These are phyloP conservation scores for Laguncularia racemosa DNA, from an alignment of 345 rosid genomes.

Conservation along the genomic window DNA sequence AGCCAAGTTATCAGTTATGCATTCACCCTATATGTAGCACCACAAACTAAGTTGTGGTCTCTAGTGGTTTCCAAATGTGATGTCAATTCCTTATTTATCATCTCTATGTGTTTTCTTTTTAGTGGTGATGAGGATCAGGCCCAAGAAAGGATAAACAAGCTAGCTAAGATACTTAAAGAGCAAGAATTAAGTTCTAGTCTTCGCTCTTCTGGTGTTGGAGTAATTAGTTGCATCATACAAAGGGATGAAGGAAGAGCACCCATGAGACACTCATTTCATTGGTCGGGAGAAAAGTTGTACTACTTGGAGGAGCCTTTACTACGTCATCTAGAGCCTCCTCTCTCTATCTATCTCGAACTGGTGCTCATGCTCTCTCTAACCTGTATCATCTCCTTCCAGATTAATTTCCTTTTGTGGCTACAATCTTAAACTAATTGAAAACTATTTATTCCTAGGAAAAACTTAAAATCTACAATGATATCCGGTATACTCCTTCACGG, in stretches of 20 bases:
- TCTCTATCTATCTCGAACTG: conserved; percentile 93
- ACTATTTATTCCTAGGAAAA: conserved; percentile 62
- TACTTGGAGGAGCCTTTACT: conserved; percentile 91
- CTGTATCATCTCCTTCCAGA: conserved; percentile 11
- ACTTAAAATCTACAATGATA: conserved; percentile 75
- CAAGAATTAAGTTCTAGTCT: conserved; percentile 70
- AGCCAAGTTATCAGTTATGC: background rate
- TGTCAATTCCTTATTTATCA: conserved; percentile 1
- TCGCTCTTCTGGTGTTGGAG: conserved; percentile 78
- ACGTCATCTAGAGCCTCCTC: conserved; percentile 97
- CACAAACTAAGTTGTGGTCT: background rate
- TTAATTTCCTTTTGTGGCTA: background rate
- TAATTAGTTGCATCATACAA: conserved; percentile 94
- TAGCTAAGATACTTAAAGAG: conserved; percentile 93
- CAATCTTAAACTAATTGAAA: conserved; percentile 8
- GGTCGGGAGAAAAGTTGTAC: conserved; percentile 71
- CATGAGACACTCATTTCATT: conserved; percentile 96
- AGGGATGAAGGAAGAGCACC: conserved; percentile 99
- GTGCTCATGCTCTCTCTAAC: conserved; percentile 18
- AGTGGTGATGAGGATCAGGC: conserved; percentile 99
- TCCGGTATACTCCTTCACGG: conserved; percentile 69
- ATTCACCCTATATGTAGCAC: background rate
- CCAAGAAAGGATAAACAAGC: conserved; percentile 84
- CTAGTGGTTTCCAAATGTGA: background rate
- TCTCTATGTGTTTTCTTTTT: conserved; percentile 17